Evolutionary conservation across 176 grass and related monocot genomes (phyloP).

Genomic region (Leersia perrieri): DNA sequence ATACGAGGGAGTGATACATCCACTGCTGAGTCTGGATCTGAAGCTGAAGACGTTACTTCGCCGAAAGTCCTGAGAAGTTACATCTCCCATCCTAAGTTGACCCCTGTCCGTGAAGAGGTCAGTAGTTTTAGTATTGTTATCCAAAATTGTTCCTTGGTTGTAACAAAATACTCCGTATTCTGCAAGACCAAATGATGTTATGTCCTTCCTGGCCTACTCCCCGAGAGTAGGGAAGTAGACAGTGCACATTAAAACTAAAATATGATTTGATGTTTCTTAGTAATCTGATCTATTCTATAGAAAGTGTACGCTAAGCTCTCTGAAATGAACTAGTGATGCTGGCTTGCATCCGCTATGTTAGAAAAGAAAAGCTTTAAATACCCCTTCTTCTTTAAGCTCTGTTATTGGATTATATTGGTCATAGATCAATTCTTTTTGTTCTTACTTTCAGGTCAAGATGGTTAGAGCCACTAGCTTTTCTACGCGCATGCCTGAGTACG

Average conservation of each 20-base stretch:
- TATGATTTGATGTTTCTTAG: not conserved
- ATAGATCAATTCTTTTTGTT: conserved; percentile 8
- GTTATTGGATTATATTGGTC: conserved; percentile 1
- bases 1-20: conserved; percentile 84
- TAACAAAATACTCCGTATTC: not conserved
- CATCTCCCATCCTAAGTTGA: conserved; percentile 72
- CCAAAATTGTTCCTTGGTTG: not conserved
- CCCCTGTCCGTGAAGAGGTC: conserved; percentile 95
- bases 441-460: conserved; percentile 64
- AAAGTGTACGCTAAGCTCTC: not conserved
- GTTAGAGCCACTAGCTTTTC: conserved; percentile 81
- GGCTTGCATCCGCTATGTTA: not conserved
- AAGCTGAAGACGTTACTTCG: conserved; percentile 81
- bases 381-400: not conserved
- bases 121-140: conserved; percentile 15
- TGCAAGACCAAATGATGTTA: not conserved
- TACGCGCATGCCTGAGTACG: conserved; percentile 62
- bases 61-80: conserved; percentile 66
- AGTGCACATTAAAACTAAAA: not conserved
- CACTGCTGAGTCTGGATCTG: conserved; percentile 89
- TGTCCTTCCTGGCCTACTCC: not conserved
- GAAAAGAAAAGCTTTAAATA: not conserved
- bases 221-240: not conserved
- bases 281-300: not conserved
- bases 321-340: not conserved